Percentiles rank a stretch among this genome's conserved stretches.
Evolutionary conservation across 140 eudicot genomes (phyloP).

Genomic region (Oenanthe javanica): DNA sequence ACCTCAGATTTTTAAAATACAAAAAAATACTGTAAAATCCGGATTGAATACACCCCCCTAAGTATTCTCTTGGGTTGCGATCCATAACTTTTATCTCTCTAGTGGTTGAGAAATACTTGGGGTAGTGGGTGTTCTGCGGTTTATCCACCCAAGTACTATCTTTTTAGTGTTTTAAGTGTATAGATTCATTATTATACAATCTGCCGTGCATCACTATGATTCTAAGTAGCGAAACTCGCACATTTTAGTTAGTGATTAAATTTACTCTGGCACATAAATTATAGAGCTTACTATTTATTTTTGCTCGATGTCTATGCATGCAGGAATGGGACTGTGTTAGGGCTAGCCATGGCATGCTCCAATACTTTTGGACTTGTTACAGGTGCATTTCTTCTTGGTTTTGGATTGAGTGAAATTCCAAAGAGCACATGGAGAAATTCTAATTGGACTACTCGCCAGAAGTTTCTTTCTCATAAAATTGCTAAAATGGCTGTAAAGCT

Average conservation of each 20-base stretch:
- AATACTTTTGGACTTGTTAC: conserved; percentile 93
- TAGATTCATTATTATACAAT: too few species aligned
- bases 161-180: too few species aligned
- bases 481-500: conserved; percentile 80
- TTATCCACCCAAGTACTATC: too few species aligned
- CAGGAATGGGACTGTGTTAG: conserved; percentile 61
- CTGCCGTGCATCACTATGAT: background rate
- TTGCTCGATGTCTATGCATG: conserved; percentile 15
- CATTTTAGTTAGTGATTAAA: background rate
- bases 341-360: conserved; percentile 84
- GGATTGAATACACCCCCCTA: too few species aligned
- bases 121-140: too few species aligned
- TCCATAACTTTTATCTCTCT: too few species aligned
- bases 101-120: too few species aligned
- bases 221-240: background rate
- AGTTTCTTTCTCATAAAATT: conserved; percentile 71
- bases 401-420: conserved; percentile 83
- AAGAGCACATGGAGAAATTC: conserved; percentile 74
- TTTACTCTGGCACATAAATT: background rate
- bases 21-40: too few species aligned
- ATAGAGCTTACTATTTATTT: background rate
- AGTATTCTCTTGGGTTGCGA: too few species aligned
- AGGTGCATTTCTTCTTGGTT: conserved; percentile 90
- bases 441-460: conserved; percentile 82
- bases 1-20: too few species aligned